A percentile compares a stretch with the other conserved stretches of the same genome.
Conservation (phyloP, 768 basidiomycete genomes). For the Lentinula sp. region DNA sequence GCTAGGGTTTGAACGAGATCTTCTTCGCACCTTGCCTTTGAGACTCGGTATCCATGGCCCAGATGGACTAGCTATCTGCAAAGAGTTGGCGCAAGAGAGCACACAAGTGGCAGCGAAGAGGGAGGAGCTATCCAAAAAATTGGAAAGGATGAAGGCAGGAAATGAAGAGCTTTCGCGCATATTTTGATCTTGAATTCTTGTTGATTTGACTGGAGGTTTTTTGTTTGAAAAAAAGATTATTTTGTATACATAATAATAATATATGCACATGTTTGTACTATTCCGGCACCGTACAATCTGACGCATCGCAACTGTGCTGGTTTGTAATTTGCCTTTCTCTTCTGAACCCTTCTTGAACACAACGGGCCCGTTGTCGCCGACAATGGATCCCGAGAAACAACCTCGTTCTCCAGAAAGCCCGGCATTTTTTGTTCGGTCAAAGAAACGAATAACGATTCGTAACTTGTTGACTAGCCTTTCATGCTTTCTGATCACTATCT, state of each 20-base stretch:
- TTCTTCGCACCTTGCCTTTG: constrained; percentile 38
- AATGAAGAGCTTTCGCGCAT: constrained; percentile 30
- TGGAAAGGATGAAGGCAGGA: constrained; percentile 43
- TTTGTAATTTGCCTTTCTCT: too few relatives aligned
- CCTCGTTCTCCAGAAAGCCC: background rate
- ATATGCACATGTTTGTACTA: too few relatives aligned
- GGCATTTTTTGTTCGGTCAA: too few relatives aligned
- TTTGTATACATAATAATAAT: too few relatives aligned
- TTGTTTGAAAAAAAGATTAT: too few relatives aligned
- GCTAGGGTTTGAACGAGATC: constrained; percentile 39
- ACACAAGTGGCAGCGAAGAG: constrained; percentile 35
- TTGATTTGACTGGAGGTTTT: background rate
- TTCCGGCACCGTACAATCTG: too few relatives aligned
- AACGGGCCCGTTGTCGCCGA: background rate
- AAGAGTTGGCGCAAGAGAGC: constrained; percentile 46
- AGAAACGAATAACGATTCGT: background rate
- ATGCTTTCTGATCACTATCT: background rate
- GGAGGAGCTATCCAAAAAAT: constrained; percentile 43
- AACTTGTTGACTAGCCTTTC: background rate
- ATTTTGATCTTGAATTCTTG: background rate
- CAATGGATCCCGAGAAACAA: background rate
- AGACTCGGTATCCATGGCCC: constrained; percentile 48
- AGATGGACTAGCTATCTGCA: constrained; percentile 40
- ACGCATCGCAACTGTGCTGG: too few relatives aligned
- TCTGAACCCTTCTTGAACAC: background rate